These are phyloP conservation scores for Aspergillus nomiae DNA, from an alignment of 2,329 filamentous ascomycete species.

Conservation along the genomic window DNA sequence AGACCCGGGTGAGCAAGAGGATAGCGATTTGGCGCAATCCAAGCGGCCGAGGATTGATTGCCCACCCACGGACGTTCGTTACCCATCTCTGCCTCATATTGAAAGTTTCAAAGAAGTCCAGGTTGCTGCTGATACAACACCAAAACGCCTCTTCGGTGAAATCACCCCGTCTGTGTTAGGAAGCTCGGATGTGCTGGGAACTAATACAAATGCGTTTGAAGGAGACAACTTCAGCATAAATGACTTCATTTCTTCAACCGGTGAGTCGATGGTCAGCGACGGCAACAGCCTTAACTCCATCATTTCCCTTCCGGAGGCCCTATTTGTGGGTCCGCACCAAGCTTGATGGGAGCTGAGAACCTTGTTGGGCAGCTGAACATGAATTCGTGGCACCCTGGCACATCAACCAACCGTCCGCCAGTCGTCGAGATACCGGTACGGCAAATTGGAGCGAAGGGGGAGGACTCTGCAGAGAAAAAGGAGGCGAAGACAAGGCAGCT, in stretches of 20 bases:
- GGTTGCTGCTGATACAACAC: constrained; percentile 26
- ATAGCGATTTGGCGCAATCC: constrained; percentile 35
- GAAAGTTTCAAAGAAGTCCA: constrained; percentile 37
- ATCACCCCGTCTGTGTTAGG: constrained; percentile 58
- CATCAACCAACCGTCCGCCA: constrained; percentile 31
- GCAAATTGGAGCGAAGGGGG: constrained; percentile 32
- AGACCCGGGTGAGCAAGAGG: constrained; percentile 35
- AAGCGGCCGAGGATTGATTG: constrained; percentile 40
- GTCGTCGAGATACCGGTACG: constrained; percentile 35
- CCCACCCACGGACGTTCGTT: constrained; percentile 36
- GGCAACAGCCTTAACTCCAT: constrained; percentile 40
- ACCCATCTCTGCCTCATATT: constrained; percentile 46
- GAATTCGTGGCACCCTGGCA: constrained; percentile 44
- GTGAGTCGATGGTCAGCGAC: constrained; percentile 42
- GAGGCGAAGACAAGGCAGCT: constrained; percentile 14
- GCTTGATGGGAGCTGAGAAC: constrained; percentile 51
- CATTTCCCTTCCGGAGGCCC: constrained; percentile 38
- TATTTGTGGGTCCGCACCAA: constrained; percentile 44
- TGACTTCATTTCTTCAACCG: constrained; percentile 42
- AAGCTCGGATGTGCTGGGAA: constrained; percentile 53
- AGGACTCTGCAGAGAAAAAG: constrained; percentile 26
- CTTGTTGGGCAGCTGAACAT: constrained; percentile 52
- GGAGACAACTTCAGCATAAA: constrained; percentile 39
- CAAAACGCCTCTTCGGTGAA: constrained; percentile 62
- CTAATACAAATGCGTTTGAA: constrained; percentile 30